phyloP scores from a whole-genome alignment of 2,329 filamentous ascomycete genomes.

The Ceratocystis colombiana region DNA sequence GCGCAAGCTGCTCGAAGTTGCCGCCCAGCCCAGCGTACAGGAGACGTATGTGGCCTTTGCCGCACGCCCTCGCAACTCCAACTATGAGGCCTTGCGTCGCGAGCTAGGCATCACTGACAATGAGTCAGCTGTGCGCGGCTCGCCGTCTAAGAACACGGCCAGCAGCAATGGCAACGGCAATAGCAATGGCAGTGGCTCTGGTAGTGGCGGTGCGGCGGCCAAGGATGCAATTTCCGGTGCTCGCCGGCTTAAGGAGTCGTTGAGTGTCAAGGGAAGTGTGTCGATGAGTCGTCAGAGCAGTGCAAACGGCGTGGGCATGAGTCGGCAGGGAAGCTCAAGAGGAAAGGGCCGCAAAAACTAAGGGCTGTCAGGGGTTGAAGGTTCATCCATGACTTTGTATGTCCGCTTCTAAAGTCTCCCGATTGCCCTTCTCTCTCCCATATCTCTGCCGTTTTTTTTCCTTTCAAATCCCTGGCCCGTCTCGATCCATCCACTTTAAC shows the following conservation, averaged over 20 bases:
- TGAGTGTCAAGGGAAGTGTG: conserved; percentile 27
- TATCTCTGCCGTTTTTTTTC: too few relatives aligned
- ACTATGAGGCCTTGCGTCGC: conserved; percentile 43
- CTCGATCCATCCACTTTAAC: too few relatives aligned
- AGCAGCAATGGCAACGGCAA: not conserved
- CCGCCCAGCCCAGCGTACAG: conserved; percentile 40
- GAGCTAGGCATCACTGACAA: conserved; percentile 40
- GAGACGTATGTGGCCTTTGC: conserved; percentile 42
- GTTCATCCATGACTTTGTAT: not conserved
- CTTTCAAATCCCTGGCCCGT: too few relatives aligned
- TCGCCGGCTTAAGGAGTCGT: conserved; percentile 45
- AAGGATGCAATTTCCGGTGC: conserved; percentile 48
- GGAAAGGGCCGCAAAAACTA: conserved; percentile 38
- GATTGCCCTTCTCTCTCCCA: too few relatives aligned
- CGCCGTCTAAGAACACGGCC: conserved; percentile 19
- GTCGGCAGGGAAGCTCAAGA: conserved; percentile 43
- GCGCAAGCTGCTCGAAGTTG: conserved; percentile 47
- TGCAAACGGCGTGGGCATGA: conserved; percentile 47
- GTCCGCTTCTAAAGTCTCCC: too few relatives aligned
- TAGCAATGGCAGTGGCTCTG: not conserved
- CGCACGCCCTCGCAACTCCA: conserved; percentile 34
- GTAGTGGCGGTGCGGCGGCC: conserved; percentile 28
- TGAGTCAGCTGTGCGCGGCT: conserved; percentile 32
- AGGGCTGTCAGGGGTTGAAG: not conserved
- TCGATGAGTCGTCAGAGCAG: conserved; percentile 50